Base-by-base conservation (phyloP, 768 basidiomycete genomes). In the Ephemerocybe angulata region DNA sequence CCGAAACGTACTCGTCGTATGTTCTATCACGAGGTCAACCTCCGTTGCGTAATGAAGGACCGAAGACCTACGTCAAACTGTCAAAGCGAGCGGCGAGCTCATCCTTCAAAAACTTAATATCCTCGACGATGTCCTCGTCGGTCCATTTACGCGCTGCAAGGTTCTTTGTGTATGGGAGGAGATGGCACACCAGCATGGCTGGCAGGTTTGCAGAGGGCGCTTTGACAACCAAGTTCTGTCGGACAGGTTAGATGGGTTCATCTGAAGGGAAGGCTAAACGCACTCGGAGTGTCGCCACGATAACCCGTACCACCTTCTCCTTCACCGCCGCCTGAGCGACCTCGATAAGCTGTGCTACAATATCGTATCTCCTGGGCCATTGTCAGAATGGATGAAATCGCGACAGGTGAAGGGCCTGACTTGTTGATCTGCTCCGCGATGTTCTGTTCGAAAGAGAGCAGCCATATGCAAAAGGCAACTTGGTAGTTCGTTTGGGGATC, bases 401-500 rank as follows among this genome's bases (percentile, higher is more conserved):
- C 7, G 11, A 30, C n/a, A n/a, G 25, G 33, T 24, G 31, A n/a
- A 31, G 35, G 13, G 19, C 24, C 83, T 44, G 56, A 94, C 95
- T 85, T 86, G 72, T 98, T 91, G 64, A 98, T 85, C 50, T 90
- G 80, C 59, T 89, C 84, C 1, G 95, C 90, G 28, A 97, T 79
- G 33, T 86, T 81, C 62, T 84, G 79, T 65, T 99, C 93, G 59
- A 97, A 99, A 0, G 93, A 90, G 53, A 98, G 73, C 49, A 98
- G 74, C 97, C 97, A 99, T 58, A 98, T 75, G 67, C 92, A 96
- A 67, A 93, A 90, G 24, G 84, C 84, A 40, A 94, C 85, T 77
- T 97, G 94, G 67, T 98, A 99, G 72, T 84, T 88, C 85, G 96
- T 91, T 72, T 99, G 97, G 19, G 95, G 91, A 21, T 86, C 84